Base-by-base conservation (phyloP, 2,329 filamentous ascomycete genomes). In the Rugonectria rugulosa region DNA sequence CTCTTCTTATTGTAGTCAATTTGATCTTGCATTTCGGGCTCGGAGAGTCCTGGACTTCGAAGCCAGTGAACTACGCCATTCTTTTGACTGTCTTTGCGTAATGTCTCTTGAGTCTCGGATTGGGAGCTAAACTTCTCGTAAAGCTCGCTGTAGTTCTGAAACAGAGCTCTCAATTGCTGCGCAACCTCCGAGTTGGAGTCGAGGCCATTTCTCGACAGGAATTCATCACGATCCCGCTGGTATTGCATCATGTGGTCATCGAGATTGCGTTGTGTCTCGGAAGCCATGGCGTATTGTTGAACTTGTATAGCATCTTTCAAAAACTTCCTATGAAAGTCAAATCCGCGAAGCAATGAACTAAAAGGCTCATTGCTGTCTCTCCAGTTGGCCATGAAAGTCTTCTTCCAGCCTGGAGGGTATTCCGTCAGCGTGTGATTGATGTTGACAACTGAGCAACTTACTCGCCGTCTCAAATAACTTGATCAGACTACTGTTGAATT, bases 41-140 rank as follows among this genome's bases (percentile, higher is more conserved):
- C 23, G 2, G 8, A 11, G 10, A 19, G 15, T 4, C 48, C 54
- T 2, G 57, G 47, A 9, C 53, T 56, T 2, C 40, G 27, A 2
- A 57, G 41, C 53, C 57, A 56, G 4, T 12, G 14, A 2, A 41
- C 15, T 14, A 59, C 31, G 4, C 40, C 20, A 3, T 17, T 19
- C 15, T 20, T 29, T 7, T 59, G 56, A 2, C 5, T 8, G 3
- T 59, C 3, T 20, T 43, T 59, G 2, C 56, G 56, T n/a, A n/a
- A n/a, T n/a, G n/a, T n/a, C n/a, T n/a, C n/a, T n/a, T n/a, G n/a
- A n/a, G n/a, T n/a, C n/a, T n/a, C n/a, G n/a, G n/a, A n/a, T n/a
- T n/a, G n/a, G n/a, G n/a, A n/a, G n/a, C n/a, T n/a, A n/a, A n/a
- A n/a, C n/a, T n/a, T n/a, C n/a, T n/a, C n/a, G n/a, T n/a, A n/a